phyloP scores from a whole-genome alignment of 2,329 filamentous ascomycete genomes.

The Aspergillus pseudonomiae region DNA sequence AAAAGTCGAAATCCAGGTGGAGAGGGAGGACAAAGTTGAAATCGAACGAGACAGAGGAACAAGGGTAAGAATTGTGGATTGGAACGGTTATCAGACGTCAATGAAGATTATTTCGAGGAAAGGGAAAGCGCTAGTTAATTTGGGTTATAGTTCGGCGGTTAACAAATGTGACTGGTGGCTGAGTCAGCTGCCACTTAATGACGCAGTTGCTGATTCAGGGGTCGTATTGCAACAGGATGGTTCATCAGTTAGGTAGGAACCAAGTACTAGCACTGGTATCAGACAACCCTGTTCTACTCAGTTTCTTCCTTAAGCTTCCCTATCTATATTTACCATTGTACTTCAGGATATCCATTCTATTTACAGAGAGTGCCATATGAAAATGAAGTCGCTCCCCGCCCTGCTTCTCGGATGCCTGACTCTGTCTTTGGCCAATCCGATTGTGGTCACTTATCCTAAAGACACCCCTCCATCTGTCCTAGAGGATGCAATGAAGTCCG shows the following conservation, averaged over 20 bases:
- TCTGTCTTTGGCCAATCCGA: slow-evolving; percentile 69
- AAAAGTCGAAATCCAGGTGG: neutral
- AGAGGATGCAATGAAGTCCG: slow-evolving; percentile 69
- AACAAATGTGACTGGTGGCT: neutral
- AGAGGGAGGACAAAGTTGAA: neutral
- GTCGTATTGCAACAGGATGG: neutral
- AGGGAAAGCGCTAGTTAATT: neutral
- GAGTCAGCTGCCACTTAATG: neutral
- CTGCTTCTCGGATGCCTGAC: slow-evolving; percentile 62
- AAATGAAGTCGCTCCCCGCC: slow-evolving; percentile 68
- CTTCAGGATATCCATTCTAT: neutral
- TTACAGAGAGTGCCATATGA: neutral
- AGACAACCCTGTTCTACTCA: neutral
- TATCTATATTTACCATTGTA: neutral
- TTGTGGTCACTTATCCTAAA: slow-evolving; percentile 77
- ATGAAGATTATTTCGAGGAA: neutral
- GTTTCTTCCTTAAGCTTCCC: neutral
- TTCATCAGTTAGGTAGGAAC: neutral
- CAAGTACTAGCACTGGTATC: neutral
- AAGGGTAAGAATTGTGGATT: slow-evolving; percentile 6
- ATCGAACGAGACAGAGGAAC: neutral
- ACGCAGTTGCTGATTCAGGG: slow-evolving; percentile 4
- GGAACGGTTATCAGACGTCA: neutral
- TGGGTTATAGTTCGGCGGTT: neutral
- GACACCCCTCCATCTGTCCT: slow-evolving; percentile 70